Conservation (phyloP, 2,329 filamentous ascomycete genomes). For the Apiospora sp. region DNA sequence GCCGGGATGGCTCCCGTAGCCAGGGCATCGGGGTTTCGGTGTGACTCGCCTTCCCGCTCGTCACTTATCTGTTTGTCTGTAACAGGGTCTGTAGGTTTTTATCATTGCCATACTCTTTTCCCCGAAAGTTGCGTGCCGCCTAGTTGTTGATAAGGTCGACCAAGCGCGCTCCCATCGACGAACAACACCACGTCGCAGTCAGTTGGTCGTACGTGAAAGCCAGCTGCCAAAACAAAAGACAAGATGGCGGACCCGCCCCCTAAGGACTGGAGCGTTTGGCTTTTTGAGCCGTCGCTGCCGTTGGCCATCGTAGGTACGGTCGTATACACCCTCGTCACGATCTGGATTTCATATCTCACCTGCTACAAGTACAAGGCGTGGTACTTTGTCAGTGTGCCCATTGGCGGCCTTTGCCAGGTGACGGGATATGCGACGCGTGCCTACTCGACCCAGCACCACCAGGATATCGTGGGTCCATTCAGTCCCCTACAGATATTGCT, state of each 20-base stretch:
- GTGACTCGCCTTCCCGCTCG: not conserved
- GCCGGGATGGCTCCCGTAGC: not conserved
- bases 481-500: not conserved
- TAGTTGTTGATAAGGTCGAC: not conserved
- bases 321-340: conserved; percentile 49
- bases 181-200: not conserved
- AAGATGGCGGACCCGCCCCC: not conserved
- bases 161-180: not conserved
- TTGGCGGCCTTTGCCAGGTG: conserved; percentile 52
- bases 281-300: conserved; percentile 53
- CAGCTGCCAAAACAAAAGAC: not conserved
- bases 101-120: not conserved
- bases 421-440: conserved; percentile 50
- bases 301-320: conserved; percentile 51
- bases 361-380: conserved; percentile 49
- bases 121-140: not conserved
- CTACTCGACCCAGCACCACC: conserved; percentile 46
- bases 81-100: not conserved
- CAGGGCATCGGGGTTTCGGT: not conserved
- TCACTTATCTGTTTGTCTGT: not conserved
- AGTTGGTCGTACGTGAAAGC: not conserved
- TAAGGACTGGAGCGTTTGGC: conserved; percentile 45
- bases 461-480: conserved; percentile 42
- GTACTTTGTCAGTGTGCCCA: conserved; percentile 53
- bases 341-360: conserved; percentile 50